Conservation (phyloP, 148 eudicot species). For the Persicaria tinctoria region DNA sequence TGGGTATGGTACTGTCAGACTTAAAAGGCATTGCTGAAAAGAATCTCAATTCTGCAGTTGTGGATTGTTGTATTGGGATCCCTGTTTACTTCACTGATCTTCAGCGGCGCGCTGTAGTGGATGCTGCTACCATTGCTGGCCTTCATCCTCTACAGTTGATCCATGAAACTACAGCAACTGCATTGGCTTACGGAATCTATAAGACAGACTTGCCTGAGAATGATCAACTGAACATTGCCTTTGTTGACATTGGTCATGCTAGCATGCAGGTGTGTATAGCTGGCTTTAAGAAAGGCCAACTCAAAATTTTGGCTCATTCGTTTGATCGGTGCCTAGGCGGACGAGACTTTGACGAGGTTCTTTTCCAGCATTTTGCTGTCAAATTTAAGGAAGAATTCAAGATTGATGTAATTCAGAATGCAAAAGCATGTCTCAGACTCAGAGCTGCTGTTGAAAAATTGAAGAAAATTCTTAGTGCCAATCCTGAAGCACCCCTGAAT, state of each 20-base stretch:
- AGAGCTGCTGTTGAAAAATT: slow-evolving; percentile 81
- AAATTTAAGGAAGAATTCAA: slow-evolving; percentile 80
- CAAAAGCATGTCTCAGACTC: slow-evolving; percentile 86
- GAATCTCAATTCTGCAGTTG: slow-evolving; percentile 85
- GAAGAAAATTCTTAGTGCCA: slow-evolving; percentile 93
- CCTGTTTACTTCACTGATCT: slow-evolving; percentile 92
- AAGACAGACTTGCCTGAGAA: slow-evolving; percentile 89
- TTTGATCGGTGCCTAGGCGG: slow-evolving; percentile 82
- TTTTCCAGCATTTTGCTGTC: slow-evolving; percentile 79
- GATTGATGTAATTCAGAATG: slow-evolving; percentile 80
- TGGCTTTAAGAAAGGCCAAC: slow-evolving; percentile 83
- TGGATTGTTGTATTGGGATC: slow-evolving; percentile 90
- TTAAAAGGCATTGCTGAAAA: slow-evolving; percentile 81
- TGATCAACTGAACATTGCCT: slow-evolving; percentile 73
- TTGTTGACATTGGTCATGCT: slow-evolving; percentile 85
- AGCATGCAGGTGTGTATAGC: slow-evolving; percentile 88
- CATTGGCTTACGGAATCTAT: slow-evolving; percentile 88
- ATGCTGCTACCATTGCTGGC: slow-evolving; percentile 84
- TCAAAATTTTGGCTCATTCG: slow-evolving; percentile 79
- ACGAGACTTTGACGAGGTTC: slow-evolving; percentile 82
- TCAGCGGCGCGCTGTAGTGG: slow-evolving; percentile 81
- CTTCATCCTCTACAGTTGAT: slow-evolving; percentile 64
- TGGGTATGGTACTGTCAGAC: slow-evolving; percentile 82
- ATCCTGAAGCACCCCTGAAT: slow-evolving; percentile 92
- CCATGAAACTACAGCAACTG: slow-evolving; percentile 93